Conservation (phyloP, 768 basidiomycete species). For the Tephrocybe rancida region DNA sequence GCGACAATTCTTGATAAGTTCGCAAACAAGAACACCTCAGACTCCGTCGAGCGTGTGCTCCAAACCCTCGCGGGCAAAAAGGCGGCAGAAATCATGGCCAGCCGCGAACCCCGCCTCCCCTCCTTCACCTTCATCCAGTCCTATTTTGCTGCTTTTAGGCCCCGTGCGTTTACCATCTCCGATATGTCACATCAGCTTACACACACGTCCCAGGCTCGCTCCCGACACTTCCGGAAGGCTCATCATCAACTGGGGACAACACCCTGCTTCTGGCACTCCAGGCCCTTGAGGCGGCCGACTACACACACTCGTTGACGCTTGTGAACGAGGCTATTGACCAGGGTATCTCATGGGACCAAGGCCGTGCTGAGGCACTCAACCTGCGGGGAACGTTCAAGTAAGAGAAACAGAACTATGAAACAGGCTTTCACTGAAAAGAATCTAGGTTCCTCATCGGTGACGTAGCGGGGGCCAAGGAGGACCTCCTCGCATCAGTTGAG, state of each 20-base stretch:
- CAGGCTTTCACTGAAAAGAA: neutral
- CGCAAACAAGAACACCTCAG: conserved; percentile 76
- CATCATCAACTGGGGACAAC: conserved; percentile 78
- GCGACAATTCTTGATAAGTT: conserved; percentile 94
- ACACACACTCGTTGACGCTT: conserved; percentile 76
- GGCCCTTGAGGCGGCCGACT: conserved; percentile 85
- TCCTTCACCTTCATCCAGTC: conserved; percentile 91
- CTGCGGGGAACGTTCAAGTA: conserved; percentile 96
- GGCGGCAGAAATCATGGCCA: conserved; percentile 69
- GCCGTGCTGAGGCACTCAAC: conserved; percentile 88
- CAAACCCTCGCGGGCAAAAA: conserved; percentile 78
- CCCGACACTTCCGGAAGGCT: conserved; percentile 73
- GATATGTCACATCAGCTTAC: neutral
- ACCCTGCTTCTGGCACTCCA: conserved; percentile 81
- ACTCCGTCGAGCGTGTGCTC: conserved; percentile 89
- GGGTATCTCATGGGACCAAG: conserved; percentile 73
- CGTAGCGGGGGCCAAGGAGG: conserved; percentile 77
- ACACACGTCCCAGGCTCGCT: conserved; percentile 49
- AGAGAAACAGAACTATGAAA: conserved; percentile 24
- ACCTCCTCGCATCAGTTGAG: conserved; percentile 76
- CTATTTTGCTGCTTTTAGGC: conserved; percentile 96
- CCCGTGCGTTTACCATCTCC: conserved; percentile 51
- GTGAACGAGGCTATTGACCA: conserved; percentile 88
- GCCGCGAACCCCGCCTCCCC: conserved; percentile 81
- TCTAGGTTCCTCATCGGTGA: conserved; percentile 87